Evolutionary conservation across 768 basidiomycete species (phyloP).

Genomic region (Exsudoporus frostii): DNA sequence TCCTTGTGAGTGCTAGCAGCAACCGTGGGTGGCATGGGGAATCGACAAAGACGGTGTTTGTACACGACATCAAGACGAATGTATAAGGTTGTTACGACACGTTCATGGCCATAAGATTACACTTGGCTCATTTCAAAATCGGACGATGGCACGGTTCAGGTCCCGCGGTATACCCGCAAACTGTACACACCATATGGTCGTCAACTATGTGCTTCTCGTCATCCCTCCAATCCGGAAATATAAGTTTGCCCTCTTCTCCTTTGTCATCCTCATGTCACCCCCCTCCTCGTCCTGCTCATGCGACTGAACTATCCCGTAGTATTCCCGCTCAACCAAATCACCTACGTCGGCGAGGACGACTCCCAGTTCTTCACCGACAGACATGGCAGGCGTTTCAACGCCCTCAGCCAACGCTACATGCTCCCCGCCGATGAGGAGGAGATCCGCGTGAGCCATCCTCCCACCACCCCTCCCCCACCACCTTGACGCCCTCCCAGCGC

Average conservation of each 20-base stretch:
- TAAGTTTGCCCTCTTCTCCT: slow-evolving; percentile 24
- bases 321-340: slow-evolving; percentile 35
- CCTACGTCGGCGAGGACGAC: slow-evolving; percentile 42
- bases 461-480: not conserved
- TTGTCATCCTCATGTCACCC: slow-evolving; percentile 20
- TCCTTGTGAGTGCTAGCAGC: slow-evolving; percentile 88
- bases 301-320: slow-evolving; percentile 32
- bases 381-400: slow-evolving; percentile 54
- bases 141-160: slow-evolving; percentile 18
- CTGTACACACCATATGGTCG: slow-evolving; percentile 20
- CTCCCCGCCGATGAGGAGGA: slow-evolving; percentile 69
- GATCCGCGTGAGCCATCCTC: slow-evolving; percentile 43
- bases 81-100: slow-evolving; percentile 33
- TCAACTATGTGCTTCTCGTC: slow-evolving; percentile 32
- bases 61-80: slow-evolving; percentile 75
- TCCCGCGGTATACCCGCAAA: slow-evolving; percentile 33
- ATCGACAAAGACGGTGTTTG: slow-evolving; percentile 83
- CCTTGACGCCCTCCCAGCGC: slow-evolving; percentile 41
- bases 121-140: slow-evolving; percentile 33
- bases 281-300: slow-evolving; percentile 19
- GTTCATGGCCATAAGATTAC: slow-evolving; percentile 23
- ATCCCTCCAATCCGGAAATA: slow-evolving; percentile 29
- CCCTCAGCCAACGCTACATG: slow-evolving; percentile 53
- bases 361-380: slow-evolving; percentile 51
- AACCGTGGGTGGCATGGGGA: slow-evolving; percentile 95